Evolutionary conservation across 768 basidiomycete genomes (phyloP), one percentile per base, ranked within the genome.

Genomic region (Panaeolus cyanescens): DNA sequence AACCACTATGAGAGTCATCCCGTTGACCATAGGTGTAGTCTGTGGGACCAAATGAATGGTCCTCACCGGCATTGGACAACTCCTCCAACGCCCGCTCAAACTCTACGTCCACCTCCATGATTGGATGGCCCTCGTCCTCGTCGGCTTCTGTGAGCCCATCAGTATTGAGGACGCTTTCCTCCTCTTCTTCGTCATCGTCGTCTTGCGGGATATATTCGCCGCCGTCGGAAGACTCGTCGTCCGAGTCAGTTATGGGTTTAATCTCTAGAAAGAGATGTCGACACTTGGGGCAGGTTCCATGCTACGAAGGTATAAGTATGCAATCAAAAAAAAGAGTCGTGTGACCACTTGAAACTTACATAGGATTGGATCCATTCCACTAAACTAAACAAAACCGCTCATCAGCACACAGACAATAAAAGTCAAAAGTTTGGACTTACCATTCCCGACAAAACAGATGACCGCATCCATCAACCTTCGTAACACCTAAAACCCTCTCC

Each of bases 211-310:
- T 28, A 28, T 50, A 50, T 50, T 50, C 88, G 10, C 83, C 85
- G 17, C 83, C 88, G 68, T 89, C 88, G 13, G 84, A 86, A 3
- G 85, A 88, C 67, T 88, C 89, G 68, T 83, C 80, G 65, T 88
- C 88, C 10, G 82, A 81, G 32, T 85, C 83, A 1, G 80, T 76
- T 1, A 76, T 75, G 1, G 81, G 80, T 4, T 70, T 73, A 36
- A 88, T 79, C 56, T 85, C 81, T 36, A 87, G 73, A 71, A 90
- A 90, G 5, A 75, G 70, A 60, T 84, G 75, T 31, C 89, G 77
- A 69, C 89, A 91, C 4, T 87, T 83, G 15, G 89, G 89, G 64
- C 90, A 91, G 65, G 78, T 89, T 13, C 89, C 89, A 65, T 90
- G 89, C 87, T 89, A 62, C 4, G 69, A 19, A 59, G 20, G 30